These are phyloP conservation scores for Hypomontagnella monticulosa DNA, from an alignment of 495 filamentous ascomycete species.

Conservation along the genomic window DNA sequence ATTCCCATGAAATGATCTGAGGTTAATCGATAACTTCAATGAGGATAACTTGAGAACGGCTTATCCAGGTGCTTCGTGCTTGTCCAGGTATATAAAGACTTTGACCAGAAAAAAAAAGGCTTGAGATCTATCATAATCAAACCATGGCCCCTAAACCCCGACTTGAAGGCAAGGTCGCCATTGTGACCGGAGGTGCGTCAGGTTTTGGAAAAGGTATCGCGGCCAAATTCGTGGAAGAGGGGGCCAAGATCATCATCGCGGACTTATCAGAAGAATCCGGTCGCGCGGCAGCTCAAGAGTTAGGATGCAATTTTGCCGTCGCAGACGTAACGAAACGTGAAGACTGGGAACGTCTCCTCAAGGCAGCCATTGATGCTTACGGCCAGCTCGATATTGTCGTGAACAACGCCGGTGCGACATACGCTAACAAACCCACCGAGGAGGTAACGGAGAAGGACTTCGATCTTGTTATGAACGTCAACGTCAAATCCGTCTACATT, in stretches of 20 bases:
- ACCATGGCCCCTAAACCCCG: slow-evolving; percentile 43
- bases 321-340: slow-evolving; percentile 61
- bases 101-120: neutral
- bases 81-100: neutral
- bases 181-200: slow-evolving; percentile 63
- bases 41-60: neutral
- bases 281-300: slow-evolving; percentile 51
- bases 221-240: slow-evolving; percentile 65
- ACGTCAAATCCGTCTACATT: slow-evolving; percentile 70
- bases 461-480: slow-evolving; percentile 72
- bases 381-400: slow-evolving; percentile 67
- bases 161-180: slow-evolving; percentile 61
- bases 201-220: slow-evolving; percentile 70
- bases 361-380: slow-evolving; percentile 57
- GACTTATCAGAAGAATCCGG: slow-evolving; percentile 68
- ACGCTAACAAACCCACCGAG: slow-evolving; percentile 69
- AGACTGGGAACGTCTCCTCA: slow-evolving; percentile 61
- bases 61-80: neutral
- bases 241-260: slow-evolving; percentile 65
- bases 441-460: slow-evolving; percentile 75
- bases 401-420: slow-evolving; percentile 78
- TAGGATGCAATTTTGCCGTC: slow-evolving; percentile 54
- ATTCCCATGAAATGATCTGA: neutral
- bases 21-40: neutral
- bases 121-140: slow-evolving; percentile 6